phyloP scores from a whole-genome alignment of 1,139 yeast species.

The Nakaseomyces bracarensis region DNA sequence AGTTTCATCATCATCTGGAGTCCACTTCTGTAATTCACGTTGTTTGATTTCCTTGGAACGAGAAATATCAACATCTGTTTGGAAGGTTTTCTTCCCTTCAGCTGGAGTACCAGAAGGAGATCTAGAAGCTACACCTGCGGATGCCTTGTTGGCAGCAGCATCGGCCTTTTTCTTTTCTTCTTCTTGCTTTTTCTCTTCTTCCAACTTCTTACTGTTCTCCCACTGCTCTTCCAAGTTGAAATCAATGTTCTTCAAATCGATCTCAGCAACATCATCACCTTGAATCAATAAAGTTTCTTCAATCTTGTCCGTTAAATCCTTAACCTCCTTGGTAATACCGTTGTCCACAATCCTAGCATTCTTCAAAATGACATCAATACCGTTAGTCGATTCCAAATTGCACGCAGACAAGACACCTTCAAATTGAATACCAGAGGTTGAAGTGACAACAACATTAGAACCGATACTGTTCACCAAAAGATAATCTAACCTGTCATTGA shows the following conservation, averaged over 20 bases:
- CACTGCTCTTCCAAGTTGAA: conserved; percentile 23
- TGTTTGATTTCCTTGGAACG: conserved; percentile 40
- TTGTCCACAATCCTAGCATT: conserved; percentile 40
- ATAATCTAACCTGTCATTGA: conserved; percentile 44
- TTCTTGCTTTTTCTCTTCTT: conserved; percentile 11
- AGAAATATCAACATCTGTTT: conserved; percentile 81
- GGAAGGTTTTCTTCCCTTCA: conserved; percentile 37
- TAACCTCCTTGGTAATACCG: conserved; percentile 33
- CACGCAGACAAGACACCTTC: conserved; percentile 49
- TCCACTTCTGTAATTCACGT: conserved; percentile 79
- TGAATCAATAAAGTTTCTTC: conserved; percentile 45
- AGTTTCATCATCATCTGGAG: conserved; percentile 48
- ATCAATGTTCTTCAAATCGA: conserved; percentile 35
- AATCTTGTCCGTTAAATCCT: conserved; percentile 32
- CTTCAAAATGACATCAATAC: conserved; percentile 47
- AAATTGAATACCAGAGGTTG: conserved; percentile 52
- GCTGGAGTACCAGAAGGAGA: conserved; percentile 6
- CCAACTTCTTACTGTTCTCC: conserved; percentile 16
- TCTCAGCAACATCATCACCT: conserved; percentile 56
- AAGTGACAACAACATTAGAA: conserved; percentile 47
- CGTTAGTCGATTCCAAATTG: conserved; percentile 35
- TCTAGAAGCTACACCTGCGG: conserved; percentile 10
- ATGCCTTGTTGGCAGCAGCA: conserved; percentile 10
- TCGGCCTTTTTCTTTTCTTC: conserved; percentile 8
- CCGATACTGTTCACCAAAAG: conserved; percentile 52